A percentile compares a stretch with the other conserved stretches of the same genome.
phyloP scores from a whole-genome alignment of 148 eudicot genomes.

The Vaccinium macrocarpon region DNA sequence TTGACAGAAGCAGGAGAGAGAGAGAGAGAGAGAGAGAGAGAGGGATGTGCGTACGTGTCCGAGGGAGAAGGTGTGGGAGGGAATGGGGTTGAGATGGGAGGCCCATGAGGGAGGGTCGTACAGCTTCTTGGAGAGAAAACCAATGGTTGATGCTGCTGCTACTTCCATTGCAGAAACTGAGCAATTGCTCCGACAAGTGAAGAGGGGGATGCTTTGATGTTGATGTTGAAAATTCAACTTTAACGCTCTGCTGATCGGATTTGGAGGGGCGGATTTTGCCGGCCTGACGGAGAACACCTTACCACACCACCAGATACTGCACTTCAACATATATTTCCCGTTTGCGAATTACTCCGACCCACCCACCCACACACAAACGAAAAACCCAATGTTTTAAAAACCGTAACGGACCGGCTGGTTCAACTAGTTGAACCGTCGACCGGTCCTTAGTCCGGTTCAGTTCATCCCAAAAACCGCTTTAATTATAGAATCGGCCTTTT shows the following conservation, averaged over 20 bases:
- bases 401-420: no score
- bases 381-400: no score
- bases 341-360: no score
- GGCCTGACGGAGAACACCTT: neutral
- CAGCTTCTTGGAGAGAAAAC: constrained; percentile 50
- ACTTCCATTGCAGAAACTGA: constrained; percentile 7
- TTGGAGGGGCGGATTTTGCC: neutral
- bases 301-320: neutral
- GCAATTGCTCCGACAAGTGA: constrained; percentile 1
- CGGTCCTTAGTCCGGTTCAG: no score
- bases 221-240: neutral
- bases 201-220: neutral
- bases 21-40: neutral
- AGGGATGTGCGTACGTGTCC: constrained; percentile 48
- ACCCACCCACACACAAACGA: no score
- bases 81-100: constrained; percentile 65
- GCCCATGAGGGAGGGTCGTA: constrained; percentile 88
- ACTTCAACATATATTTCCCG: neutral
- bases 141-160: neutral
- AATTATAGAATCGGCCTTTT: no score
- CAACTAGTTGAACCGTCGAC: no score
- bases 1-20: neutral
- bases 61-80: constrained; percentile 60
- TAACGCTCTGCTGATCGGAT: neutral
- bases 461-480: no score